Evolutionary conservation across 1,284 basidiomycete genomes (phyloP).

Genomic region (Paramarasmius palmivorus): DNA sequence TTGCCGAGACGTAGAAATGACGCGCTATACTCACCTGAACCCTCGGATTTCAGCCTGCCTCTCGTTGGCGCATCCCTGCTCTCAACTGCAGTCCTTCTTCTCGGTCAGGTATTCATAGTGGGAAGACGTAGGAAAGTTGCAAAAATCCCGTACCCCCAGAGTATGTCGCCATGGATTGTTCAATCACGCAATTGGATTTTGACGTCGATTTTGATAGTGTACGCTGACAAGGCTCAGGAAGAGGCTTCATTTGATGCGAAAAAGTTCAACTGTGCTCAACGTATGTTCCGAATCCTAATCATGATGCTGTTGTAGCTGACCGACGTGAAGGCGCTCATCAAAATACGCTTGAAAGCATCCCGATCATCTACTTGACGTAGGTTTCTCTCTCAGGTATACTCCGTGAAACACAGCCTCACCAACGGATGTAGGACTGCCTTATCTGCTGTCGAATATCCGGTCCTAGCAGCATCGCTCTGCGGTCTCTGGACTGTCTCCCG

Average conservation of each 20-base stretch:
- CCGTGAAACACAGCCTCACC: background rate
- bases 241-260: slow-evolving; percentile 27
- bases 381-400: background rate
- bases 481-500: background rate
- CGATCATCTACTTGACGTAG: slow-evolving; percentile 19
- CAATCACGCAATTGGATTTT: background rate
- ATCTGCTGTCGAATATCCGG: background rate
- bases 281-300: slow-evolving; percentile 14
- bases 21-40: too few relatives aligned
- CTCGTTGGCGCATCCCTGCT: slow-evolving; percentile 22
- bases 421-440: background rate
- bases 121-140: background rate
- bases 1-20: background rate
- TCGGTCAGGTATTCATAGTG: slow-evolving; percentile 21
- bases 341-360: slow-evolving; percentile 39
- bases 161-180: slow-evolving; percentile 14
- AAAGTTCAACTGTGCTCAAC: slow-evolving; percentile 38
- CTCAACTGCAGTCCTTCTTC: slow-evolving; percentile 21
- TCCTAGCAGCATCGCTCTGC: background rate
- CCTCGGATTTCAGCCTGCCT: background rate
- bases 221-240: slow-evolving; percentile 38
- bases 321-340: slow-evolving; percentile 31
- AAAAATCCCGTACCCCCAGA: slow-evolving; percentile 31
- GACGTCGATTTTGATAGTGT: slow-evolving; percentile 24
- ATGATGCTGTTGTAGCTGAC: slow-evolving; percentile 17